Percentiles rank a stretch among this genome's conserved stretches.
These are phyloP conservation scores for Mycena olivaceomarginata DNA, from an alignment of 768 basidiomycete species.

Conservation along the genomic window DNA sequence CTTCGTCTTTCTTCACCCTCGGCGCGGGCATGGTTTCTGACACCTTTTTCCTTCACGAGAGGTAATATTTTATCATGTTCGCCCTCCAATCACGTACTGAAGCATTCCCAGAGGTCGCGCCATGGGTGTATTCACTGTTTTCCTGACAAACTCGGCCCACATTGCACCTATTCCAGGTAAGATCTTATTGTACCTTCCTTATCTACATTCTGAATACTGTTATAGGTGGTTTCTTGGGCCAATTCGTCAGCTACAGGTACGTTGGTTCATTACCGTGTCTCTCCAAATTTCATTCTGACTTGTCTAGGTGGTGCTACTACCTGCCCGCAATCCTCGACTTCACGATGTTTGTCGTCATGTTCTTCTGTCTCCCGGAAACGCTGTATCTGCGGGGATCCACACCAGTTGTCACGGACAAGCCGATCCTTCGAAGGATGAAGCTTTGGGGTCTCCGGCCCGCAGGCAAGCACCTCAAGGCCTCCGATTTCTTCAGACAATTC, in stretches of 20 bases:
- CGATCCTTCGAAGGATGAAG: slow-evolving; percentile 38
- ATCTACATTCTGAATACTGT: neutral
- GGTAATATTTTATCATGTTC: slow-evolving; percentile 57
- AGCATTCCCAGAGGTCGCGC: slow-evolving; percentile 59
- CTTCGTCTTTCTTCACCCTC: slow-evolving; percentile 37
- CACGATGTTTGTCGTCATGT: slow-evolving; percentile 57
- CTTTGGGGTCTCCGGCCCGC: slow-evolving; percentile 35
- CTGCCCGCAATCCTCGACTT: slow-evolving; percentile 65
- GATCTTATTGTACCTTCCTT: neutral
- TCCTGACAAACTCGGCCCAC: slow-evolving; percentile 64
- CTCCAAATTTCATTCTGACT: neutral
- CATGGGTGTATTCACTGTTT: slow-evolving; percentile 65
- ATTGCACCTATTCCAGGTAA: slow-evolving; percentile 61
- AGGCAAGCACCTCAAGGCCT: slow-evolving; percentile 31
- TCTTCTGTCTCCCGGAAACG: slow-evolving; percentile 65
- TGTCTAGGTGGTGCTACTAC: slow-evolving; percentile 64
- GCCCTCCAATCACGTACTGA: slow-evolving; percentile 56
- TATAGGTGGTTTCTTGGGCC: slow-evolving; percentile 53
- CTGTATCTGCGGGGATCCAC: slow-evolving; percentile 47
- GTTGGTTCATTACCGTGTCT: neutral
- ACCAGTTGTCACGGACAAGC: slow-evolving; percentile 33
- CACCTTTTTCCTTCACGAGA: slow-evolving; percentile 57
- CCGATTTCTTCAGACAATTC: slow-evolving; percentile 34
- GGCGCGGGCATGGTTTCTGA: slow-evolving; percentile 39
- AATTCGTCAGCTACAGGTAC: slow-evolving; percentile 37